phyloP scores from a whole-genome alignment of 2,329 filamentous ascomycete genomes.

The Aspergillus floridensis region DNA sequence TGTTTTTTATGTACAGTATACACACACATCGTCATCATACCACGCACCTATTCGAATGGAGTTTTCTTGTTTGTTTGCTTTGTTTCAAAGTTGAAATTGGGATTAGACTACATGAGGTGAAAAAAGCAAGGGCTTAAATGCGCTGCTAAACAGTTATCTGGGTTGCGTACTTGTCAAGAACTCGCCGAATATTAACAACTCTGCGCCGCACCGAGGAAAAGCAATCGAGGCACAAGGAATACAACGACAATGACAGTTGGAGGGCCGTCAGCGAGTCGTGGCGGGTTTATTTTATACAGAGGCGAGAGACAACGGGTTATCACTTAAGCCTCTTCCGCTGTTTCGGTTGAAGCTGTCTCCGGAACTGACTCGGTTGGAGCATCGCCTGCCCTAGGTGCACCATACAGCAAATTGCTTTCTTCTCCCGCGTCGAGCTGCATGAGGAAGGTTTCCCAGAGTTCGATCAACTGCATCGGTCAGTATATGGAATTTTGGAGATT shows the following conservation, averaged over 20 bases:
- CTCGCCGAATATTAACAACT: conserved; percentile 13
- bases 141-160: conserved; percentile 9
- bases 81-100: neutral
- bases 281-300: conserved; percentile 18
- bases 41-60: conserved; percentile 6
- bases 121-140: neutral
- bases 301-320: conserved; percentile 3
- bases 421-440: conserved; percentile 95
- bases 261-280: conserved; percentile 5
- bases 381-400: conserved; percentile 24
- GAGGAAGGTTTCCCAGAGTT: conserved; percentile 98
- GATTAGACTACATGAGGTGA: neutral
- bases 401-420: conserved; percentile 58
- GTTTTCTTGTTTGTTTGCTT: conserved; percentile 8
- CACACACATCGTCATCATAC: conserved; percentile 9
- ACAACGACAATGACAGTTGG: neutral
- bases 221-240: conserved; percentile 2
- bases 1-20: conserved; percentile 13
- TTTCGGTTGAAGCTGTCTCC: conserved; percentile 11
- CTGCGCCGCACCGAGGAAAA: conserved; percentile 14
- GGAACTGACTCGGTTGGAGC: conserved; percentile 19
- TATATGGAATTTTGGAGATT: neutral
- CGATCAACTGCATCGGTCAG: conserved; percentile 58
- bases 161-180: conserved; percentile 13
- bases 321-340: conserved; percentile 20